Evolutionary conservation across 2,329 filamentous ascomycete species (phyloP).

Genomic region (Tolypocladium nubicola): DNA sequence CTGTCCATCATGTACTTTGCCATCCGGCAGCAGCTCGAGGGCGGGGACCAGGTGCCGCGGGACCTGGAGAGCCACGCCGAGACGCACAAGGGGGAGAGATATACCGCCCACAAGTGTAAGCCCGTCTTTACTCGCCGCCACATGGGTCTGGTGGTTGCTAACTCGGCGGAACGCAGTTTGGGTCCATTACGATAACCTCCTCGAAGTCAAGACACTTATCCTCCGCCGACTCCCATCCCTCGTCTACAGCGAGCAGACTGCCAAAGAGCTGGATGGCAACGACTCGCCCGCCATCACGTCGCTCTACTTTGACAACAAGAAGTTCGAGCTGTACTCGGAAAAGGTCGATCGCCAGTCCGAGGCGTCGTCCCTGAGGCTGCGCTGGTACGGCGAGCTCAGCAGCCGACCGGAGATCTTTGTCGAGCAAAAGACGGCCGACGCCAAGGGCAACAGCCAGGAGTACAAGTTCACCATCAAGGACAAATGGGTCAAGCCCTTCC

Average conservation of each 20-base stretch:
- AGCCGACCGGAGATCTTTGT: slow-evolving; percentile 71
- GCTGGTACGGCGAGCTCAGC: slow-evolving; percentile 83
- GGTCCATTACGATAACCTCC: slow-evolving; percentile 89
- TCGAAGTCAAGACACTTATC: slow-evolving; percentile 95
- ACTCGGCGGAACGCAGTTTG: slow-evolving; percentile 50
- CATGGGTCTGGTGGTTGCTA: not conserved
- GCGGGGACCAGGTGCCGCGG: slow-evolving; percentile 29
- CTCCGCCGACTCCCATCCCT: slow-evolving; percentile 82
- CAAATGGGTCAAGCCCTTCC: slow-evolving; percentile 83
- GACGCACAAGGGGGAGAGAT: slow-evolving; percentile 57
- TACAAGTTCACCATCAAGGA: slow-evolving; percentile 79
- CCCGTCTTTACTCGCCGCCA: slow-evolving; percentile 1
- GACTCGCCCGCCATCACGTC: slow-evolving; percentile 89
- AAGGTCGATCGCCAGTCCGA: slow-evolving; percentile 71
- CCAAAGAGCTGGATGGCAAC: slow-evolving; percentile 69
- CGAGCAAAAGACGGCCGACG: slow-evolving; percentile 79
- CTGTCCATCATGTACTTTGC: slow-evolving; percentile 95
- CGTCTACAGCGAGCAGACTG: slow-evolving; percentile 81
- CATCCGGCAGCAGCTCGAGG: slow-evolving; percentile 73
- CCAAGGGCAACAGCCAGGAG: slow-evolving; percentile 68
- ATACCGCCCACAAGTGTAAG: slow-evolving; percentile 79
- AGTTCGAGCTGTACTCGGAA: slow-evolving; percentile 75
- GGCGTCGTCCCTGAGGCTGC: slow-evolving; percentile 71
- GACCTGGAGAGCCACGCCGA: slow-evolving; percentile 43
- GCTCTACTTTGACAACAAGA: slow-evolving; percentile 85